These are phyloP conservation scores for Calonectria pseudoreteaudii DNA, from an alignment of 2,329 filamentous ascomycete genomes.

Conservation along the genomic window DNA sequence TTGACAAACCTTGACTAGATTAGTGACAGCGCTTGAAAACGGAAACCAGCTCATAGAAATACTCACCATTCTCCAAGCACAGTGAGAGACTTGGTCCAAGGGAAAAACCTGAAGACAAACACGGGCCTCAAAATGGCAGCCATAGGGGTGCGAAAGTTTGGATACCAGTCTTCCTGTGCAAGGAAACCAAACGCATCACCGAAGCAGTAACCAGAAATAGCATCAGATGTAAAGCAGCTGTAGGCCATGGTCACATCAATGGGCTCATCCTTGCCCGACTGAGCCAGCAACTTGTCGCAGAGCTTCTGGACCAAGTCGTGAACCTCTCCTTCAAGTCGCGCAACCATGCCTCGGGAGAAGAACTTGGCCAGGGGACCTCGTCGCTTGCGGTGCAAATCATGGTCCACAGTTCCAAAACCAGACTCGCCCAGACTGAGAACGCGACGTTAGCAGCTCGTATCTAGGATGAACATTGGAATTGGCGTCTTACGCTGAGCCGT, in stretches of 20 bases:
- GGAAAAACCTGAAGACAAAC: slow-evolving; percentile 1
- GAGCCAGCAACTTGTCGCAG: slow-evolving; percentile 11
- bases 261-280: not conserved
- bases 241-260: slow-evolving; percentile 13
- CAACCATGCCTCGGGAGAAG: slow-evolving; percentile 7
- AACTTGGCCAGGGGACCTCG: slow-evolving; percentile 7
- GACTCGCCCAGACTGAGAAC: not conserved
- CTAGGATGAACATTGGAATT: no score
- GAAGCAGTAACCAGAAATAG: slow-evolving; percentile 12
- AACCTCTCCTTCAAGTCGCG: slow-evolving; percentile 3
- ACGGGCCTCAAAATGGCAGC: slow-evolving; percentile 4
- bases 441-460: not conserved
- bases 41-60: no score
- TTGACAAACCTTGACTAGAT: not conserved
- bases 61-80: slow-evolving; percentile 10
- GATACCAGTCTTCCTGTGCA: slow-evolving; percentile 5
- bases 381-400: slow-evolving; percentile 7
- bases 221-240: slow-evolving; percentile 11
- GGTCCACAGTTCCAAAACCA: slow-evolving; percentile 11
- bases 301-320: slow-evolving; percentile 1
- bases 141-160: slow-evolving; percentile 3
- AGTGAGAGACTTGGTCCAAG: slow-evolving; percentile 13
- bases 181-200: slow-evolving; percentile 9
- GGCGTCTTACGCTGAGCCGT: slow-evolving; percentile 2
- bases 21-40: not conserved